phyloP scores from a whole-genome alignment of 345 rosid species.

The Hibiscus mutabilis region DNA sequence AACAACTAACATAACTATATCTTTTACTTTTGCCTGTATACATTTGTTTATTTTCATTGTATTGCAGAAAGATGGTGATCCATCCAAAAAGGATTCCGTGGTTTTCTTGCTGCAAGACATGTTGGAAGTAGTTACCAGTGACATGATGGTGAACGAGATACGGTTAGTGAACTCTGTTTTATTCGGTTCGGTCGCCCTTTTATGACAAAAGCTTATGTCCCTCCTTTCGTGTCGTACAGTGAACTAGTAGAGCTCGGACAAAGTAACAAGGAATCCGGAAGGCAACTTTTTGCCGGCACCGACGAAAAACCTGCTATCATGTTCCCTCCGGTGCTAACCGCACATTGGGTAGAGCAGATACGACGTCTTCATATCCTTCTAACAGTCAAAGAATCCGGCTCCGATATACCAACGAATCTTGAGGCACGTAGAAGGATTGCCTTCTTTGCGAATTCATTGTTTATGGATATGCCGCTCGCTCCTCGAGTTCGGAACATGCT shows the following conservation, averaged over 20 bases:
- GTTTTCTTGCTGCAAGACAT: conserved; percentile 87
- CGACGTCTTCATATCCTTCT: conserved; percentile 83
- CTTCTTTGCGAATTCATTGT: conserved; percentile 84
- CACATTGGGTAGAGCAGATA: conserved; percentile 98
- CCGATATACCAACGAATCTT: conserved; percentile 83
- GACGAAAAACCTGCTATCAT: conserved; percentile 66
- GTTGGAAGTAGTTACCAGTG: conserved; percentile 87
- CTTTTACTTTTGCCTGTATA: conserved; percentile 10
- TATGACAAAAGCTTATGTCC: background rate
- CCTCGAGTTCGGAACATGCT: conserved; percentile 92
- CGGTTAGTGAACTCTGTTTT: conserved; percentile 50
- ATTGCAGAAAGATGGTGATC: conserved; percentile 80
- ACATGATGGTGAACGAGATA: conserved; percentile 90
- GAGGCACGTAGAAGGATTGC: conserved; percentile 95
- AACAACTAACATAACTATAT: background rate
- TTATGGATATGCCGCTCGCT: conserved; percentile 97
- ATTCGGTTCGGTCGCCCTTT: background rate
- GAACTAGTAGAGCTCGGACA: conserved; percentile 82
- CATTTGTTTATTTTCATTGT: conserved; percentile 13
- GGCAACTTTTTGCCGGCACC: conserved; percentile 85
- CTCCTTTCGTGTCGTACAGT: conserved; percentile 28
- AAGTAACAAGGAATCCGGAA: conserved; percentile 81
- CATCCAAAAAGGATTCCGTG: conserved; percentile 62
- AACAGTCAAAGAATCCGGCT: conserved; percentile 87
- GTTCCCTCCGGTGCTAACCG: conserved; percentile 67